Base-by-base conservation (phyloP, 441 rosid species). In the Metrosideros polymorpha region DNA sequence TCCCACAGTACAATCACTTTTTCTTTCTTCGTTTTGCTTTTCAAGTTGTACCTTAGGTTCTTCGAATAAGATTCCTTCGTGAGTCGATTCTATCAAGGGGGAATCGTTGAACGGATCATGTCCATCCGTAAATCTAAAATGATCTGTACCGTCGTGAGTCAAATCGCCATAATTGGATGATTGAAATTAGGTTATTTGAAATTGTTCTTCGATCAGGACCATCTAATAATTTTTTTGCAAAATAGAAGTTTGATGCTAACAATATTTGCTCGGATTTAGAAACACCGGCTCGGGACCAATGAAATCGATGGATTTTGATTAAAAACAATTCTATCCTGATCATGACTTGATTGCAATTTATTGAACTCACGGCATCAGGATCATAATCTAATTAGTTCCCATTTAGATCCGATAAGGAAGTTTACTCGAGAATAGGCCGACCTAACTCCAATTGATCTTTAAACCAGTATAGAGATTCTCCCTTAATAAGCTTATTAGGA, bases 291-390 rank as follows among this genome's bases (percentile, higher is more conserved):
- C 75, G 2, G 30, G 75, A 8, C 24, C 12, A 7, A 30, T 7
- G 75, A 30, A 19, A 63, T 2, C 25, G 18, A 17, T 17, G 24
- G 75, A 63, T 63, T 63, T 63, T 18, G 22, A 4, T 30, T 4
- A 1, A 32, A 2, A 32, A 19, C 7, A 17, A 32, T 32, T 18
- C 12, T 59, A 9, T 35, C 76, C 3, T 9, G 3, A 32, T 63
- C 76, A 1, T 8, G n/a, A 54, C 57, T 1, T 24, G 12, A 32
- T 32, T 9, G 43, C 32, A 32, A 19, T 18, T 32, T 32, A 63
- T 18, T 22, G 9, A 63, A 32, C 13, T 18, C 76, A 32, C 25
- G 25, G 42, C 13, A 0, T 63, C 7, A 0, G 24, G 6, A 32
- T 63, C 13, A 2, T 32, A 63, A 63, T 32, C 43, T 32, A 57